Base-by-base conservation (phyloP, 208 protist genomes). In the Trypanosoma melophagium region DNA sequence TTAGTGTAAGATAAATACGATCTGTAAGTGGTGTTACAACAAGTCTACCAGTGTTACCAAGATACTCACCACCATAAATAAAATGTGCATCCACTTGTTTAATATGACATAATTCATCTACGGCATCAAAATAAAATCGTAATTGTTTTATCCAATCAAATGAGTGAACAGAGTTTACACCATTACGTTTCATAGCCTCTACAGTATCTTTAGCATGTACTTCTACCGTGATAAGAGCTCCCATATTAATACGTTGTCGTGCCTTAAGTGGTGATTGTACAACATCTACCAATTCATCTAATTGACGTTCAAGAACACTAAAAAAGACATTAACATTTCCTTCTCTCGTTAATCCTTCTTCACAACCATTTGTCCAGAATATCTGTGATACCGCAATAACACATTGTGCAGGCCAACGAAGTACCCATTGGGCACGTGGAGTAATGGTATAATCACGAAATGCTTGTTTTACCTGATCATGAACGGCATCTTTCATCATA, bases 71-170 rank as follows among this genome's bases (percentile, higher is more conserved):
- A 40, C 97, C 97, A 74, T 98, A 99, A 16, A 95, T 54, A 77
- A 98, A 98, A 71, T 87, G 78, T 21, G 94, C 83, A 63, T 98
- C 95, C n/a, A 98, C 94, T 63, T 98, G 95, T 49, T 89, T 93
- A 54, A 97, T 96, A 69, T 96, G 84, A 76, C 92, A 97, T 21
- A 86, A 66, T 55, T 77, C 69, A 63, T 96, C 86, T 25, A 56
- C 63, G 45, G 66, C 59, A 58, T 99, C 95, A 79, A 98, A 99
- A 85, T 99, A 98, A 71, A 98, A 99, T 41, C 97, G 89, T 47
- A 99, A 79, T 77, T 99, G 97, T 65, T 90, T 97, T 51, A 98
- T 96, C 98, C 98, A 99, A 60, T 98, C 97, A 76, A 99, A 99
- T 25, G 95, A 97, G 19, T 80, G 77, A 10, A 76, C 74, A 49